Conservation (phyloP, 352 stramenopile species). For the Globisporangium mamillatum region DNA sequence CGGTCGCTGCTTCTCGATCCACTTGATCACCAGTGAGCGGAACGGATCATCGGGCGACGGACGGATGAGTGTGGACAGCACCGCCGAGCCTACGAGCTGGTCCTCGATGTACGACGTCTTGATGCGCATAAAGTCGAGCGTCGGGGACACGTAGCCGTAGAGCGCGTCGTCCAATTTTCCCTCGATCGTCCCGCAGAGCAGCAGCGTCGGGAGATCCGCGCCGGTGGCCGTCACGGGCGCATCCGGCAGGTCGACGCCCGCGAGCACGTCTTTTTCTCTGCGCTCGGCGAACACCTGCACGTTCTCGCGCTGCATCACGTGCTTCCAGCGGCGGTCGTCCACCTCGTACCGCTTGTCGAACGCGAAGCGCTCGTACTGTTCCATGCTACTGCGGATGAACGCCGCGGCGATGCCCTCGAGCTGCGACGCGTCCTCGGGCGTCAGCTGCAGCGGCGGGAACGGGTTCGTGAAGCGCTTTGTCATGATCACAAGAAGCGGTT, state of each 20-base stretch:
- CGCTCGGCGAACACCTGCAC: conserved; percentile 6
- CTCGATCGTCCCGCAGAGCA: conserved; percentile 46
- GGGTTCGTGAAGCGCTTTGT: conserved; percentile 9
- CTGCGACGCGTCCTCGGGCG: conserved; percentile 6
- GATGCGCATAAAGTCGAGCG: conserved; percentile 43
- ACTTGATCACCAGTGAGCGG: conserved; percentile 53
- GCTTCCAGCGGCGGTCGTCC: conserved; percentile 14
- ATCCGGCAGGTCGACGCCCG: background rate
- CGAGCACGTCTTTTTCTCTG: background rate
- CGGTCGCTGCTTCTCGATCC: conserved; percentile 44
- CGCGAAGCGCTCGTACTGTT: conserved; percentile 13
- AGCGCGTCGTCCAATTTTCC: conserved; percentile 59
- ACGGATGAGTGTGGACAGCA: conserved; percentile 41
- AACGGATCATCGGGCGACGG: conserved; percentile 49
- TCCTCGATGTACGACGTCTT: conserved; percentile 49
- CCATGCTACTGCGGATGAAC: conserved; percentile 10
- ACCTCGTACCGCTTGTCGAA: conserved; percentile 9
- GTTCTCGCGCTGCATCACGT: conserved; percentile 8
- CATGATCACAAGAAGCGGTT: background rate
- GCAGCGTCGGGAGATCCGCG: conserved; percentile 35
- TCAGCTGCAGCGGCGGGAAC: conserved; percentile 16
- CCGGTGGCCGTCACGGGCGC: background rate
- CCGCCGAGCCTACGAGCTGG: conserved; percentile 38
- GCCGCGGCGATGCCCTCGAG: conserved; percentile 12
- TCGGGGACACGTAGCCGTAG: conserved; percentile 43